These are phyloP conservation scores for Symmetrospora coprosmae DNA, from an alignment of 768 basidiomycete species.

Conservation along the genomic window DNA sequence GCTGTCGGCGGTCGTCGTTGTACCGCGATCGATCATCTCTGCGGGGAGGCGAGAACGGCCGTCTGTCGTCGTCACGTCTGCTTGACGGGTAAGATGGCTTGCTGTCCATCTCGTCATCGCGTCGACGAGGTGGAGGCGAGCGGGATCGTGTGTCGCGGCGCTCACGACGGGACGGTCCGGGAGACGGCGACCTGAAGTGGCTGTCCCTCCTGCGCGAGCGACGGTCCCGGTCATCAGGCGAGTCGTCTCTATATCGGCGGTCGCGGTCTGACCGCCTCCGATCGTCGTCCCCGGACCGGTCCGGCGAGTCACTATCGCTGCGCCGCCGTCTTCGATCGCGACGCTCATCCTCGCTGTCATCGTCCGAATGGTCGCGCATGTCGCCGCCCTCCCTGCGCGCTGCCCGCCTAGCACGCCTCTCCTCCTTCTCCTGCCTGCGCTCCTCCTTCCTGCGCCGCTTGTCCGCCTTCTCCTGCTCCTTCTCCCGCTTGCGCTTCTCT, in stretches of 20 bases:
- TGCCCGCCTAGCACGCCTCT: slow-evolving; percentile 18
- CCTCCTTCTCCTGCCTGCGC: slow-evolving; percentile 33
- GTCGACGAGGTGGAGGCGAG: not conserved
- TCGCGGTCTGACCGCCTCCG: too few species aligned
- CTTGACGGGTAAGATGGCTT: too few species aligned
- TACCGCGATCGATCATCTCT: too few species aligned
- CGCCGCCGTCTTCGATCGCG: slow-evolving; percentile 5
- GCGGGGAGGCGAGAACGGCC: too few species aligned
- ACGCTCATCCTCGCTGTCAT: not conserved
- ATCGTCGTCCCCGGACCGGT: too few species aligned
- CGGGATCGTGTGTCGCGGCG: slow-evolving; percentile 2
- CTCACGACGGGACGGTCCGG: not conserved
- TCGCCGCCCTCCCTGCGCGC: slow-evolving; percentile 17
- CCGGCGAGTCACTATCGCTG: too few species aligned
- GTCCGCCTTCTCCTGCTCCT: slow-evolving; percentile 30
- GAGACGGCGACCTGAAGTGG: too few species aligned
- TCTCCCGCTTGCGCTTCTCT: slow-evolving; percentile 35
- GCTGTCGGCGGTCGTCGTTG: too few species aligned
- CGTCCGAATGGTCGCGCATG: slow-evolving; percentile 35
- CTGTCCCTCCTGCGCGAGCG: not conserved
- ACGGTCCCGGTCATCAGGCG: not conserved
- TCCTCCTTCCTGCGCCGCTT: slow-evolving; percentile 27
- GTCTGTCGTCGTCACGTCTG: too few species aligned
- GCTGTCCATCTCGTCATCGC: too few species aligned
- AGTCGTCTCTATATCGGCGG: too few species aligned